These are phyloP conservation scores for Diaporthe humulicola DNA, from an alignment of 2,329 filamentous ascomycete genomes.

Conservation along the genomic window DNA sequence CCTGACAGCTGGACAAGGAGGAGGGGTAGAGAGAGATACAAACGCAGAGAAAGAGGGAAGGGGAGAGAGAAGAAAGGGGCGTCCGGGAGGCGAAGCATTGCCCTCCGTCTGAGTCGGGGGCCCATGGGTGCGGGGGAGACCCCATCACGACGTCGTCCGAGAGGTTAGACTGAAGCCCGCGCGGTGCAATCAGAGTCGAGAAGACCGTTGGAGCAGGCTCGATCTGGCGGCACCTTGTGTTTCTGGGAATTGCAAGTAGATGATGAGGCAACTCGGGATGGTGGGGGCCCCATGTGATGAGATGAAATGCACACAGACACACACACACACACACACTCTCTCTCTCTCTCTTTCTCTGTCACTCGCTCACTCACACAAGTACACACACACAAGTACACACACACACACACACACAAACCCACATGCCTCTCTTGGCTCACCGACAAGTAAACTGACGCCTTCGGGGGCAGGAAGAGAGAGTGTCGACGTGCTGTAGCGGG, in stretches of 20 bases:
- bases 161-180: background rate
- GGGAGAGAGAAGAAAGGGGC: background rate
- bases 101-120: slow-evolving; percentile 9
- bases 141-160: slow-evolving; percentile 16
- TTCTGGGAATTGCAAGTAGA: slow-evolving; percentile 18
- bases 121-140: slow-evolving; percentile 27
- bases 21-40: background rate
- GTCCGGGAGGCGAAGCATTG: slow-evolving; percentile 13
- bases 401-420: background rate
- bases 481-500: background rate
- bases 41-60: background rate
- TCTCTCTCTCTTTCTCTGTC: no score
- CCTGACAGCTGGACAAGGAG: slow-evolving; percentile 8
- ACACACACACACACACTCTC: background rate
- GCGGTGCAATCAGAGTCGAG: slow-evolving; percentile 22
- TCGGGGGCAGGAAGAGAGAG: background rate
- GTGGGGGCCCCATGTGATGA: background rate
- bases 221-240: slow-evolving; percentile 3
- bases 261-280: slow-evolving; percentile 12
- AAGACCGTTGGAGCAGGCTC: background rate
- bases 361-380: no score
- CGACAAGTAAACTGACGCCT: background rate
- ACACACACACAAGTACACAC: background rate
- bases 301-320: background rate
- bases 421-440: slow-evolving; percentile 20